These are phyloP conservation scores for Mediolabrus comicus DNA, from an alignment of 108 stramenopile genomes.

Conservation along the genomic window DNA sequence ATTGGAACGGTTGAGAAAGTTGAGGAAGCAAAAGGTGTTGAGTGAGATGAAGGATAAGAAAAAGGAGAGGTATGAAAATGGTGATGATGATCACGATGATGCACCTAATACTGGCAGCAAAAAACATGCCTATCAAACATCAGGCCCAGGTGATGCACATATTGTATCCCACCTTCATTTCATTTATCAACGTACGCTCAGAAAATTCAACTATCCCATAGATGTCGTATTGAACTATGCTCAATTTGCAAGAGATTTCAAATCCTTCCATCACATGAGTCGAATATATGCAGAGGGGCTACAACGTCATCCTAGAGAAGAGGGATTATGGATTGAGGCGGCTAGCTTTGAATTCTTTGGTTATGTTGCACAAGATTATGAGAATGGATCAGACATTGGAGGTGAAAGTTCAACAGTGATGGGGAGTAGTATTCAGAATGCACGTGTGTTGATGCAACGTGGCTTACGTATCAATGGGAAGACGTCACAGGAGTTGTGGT, in stretches of 20 bases:
- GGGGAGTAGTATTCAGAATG: constrained; percentile 61
- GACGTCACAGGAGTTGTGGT: constrained; percentile 69
- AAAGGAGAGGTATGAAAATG: constrained; percentile 4
- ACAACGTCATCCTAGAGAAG: constrained; percentile 72
- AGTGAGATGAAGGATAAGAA: constrained; percentile 43
- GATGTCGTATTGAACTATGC: constrained; percentile 70
- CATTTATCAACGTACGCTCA: constrained; percentile 68
- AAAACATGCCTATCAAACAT: constrained; percentile 31
- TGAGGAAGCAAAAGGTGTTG: constrained; percentile 60
- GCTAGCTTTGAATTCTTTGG: constrained; percentile 87
- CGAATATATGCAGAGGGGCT: constrained; percentile 78
- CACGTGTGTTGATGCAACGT: constrained; percentile 83
- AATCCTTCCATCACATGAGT: constrained; percentile 52
- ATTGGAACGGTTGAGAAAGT: constrained; percentile 61
- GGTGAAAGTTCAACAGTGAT: constrained; percentile 20
- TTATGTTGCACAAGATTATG: constrained; percentile 15
- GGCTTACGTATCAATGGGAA: constrained; percentile 70
- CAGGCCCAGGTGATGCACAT: constrained; percentile 70
- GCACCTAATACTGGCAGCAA: constrained; percentile 23
- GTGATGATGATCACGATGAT: constrained; percentile 24
- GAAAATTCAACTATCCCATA: constrained; percentile 73
- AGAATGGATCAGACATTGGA: constrained; percentile 15
- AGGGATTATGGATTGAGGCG: constrained; percentile 84
- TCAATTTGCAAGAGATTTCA: constrained; percentile 58
- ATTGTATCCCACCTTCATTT: constrained; percentile 81